These are phyloP conservation scores for Globisporangium cylindrosporum DNA, from an alignment of 352 stramenopile genomes.

Conservation along the genomic window DNA sequence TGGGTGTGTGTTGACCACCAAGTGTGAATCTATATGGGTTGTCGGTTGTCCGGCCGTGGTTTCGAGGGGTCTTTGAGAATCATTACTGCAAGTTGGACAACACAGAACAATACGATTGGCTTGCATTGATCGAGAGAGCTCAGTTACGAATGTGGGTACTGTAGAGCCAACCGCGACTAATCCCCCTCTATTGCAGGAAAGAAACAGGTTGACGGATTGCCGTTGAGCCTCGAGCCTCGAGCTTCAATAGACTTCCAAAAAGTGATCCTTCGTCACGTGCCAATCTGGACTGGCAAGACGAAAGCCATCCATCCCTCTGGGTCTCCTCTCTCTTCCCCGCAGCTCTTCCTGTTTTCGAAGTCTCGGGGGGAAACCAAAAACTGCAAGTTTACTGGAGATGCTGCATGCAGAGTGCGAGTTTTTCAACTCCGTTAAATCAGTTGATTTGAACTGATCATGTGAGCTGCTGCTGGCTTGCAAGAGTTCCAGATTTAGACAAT, in stretches of 20 bases:
- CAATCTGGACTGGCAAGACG: background rate
- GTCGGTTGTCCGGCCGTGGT: background rate
- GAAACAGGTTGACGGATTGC: background rate
- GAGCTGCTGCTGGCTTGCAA: too few relatives aligned
- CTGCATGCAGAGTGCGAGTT: background rate
- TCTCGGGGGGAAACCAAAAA: background rate
- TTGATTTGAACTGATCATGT: too few relatives aligned
- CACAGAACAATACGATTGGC: background rate
- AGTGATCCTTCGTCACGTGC: background rate
- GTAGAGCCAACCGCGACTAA: background rate
- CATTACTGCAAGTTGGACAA: background rate
- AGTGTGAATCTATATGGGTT: background rate
- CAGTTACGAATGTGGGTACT: background rate
- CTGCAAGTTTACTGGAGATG: background rate
- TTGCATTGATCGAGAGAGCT: background rate
- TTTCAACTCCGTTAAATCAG: too few relatives aligned
- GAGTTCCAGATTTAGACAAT: too few relatives aligned
- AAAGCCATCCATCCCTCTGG: background rate
- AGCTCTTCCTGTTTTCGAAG: background rate
- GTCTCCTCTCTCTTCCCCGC: background rate
- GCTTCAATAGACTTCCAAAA: background rate
- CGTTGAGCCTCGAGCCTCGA: background rate
- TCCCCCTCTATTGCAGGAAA: background rate
- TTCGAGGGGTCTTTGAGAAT: background rate
- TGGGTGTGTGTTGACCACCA: background rate